Percentiles rank a stretch among this genome's conserved stretches.
Evolutionary conservation across 495 filamentous ascomycete species (phyloP).

Genomic region (Trypethelium eluteriae): DNA sequence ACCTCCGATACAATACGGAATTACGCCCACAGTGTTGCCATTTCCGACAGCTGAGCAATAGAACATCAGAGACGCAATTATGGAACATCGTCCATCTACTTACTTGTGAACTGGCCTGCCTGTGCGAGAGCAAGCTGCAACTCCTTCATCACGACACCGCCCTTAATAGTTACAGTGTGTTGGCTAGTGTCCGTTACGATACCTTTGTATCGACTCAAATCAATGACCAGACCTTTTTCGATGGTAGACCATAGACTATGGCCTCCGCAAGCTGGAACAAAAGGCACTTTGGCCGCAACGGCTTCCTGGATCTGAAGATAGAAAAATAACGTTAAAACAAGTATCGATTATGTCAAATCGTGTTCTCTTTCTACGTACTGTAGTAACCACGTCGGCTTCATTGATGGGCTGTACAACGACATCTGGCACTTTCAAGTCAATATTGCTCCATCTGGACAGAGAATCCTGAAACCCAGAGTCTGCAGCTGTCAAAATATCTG

Average conservation of each 20-base stretch:
- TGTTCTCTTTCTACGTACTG: background rate
- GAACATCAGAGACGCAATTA: conserved; percentile 20
- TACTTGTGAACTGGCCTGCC: background rate
- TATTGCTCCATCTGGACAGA: background rate
- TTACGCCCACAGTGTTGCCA: conserved; percentile 32
- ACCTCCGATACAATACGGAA: conserved; percentile 31
- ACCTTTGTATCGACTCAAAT: conserved; percentile 29
- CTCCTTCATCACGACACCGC: conserved; percentile 33
- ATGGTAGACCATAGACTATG: background rate
- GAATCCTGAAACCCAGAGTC: background rate
- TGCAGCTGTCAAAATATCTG: background rate
- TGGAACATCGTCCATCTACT: background rate
- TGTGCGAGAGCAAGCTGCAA: conserved; percentile 11
- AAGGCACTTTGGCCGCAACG: background rate
- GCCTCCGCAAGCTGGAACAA: background rate
- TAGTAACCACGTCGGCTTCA: background rate
- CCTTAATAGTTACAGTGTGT: conserved; percentile 24
- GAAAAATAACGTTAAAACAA: background rate
- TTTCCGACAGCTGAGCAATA: conserved; percentile 31
- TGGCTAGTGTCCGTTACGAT: conserved; percentile 24
- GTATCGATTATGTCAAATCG: no score
- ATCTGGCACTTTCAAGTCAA: background rate
- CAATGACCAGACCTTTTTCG: conserved; percentile 33
- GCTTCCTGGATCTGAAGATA: background rate
- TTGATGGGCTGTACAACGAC: background rate